Base-by-base conservation (phyloP, 305 asterid species). In the Fraxinus sp. region DNA sequence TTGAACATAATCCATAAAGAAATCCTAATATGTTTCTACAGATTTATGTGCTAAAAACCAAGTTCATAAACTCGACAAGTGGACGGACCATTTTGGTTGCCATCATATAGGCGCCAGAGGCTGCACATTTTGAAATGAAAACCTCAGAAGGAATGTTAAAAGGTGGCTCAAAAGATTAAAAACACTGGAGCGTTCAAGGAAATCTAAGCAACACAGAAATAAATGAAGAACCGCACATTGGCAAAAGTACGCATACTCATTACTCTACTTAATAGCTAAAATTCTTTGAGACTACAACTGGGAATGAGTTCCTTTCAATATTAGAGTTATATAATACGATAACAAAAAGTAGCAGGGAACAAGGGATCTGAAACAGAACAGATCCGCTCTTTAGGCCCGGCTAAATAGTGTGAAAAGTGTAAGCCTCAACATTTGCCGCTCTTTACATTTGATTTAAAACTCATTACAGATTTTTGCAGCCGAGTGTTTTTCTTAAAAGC, bases 391-490 rank as follows among this genome's bases (percentile, higher is more conserved):
- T 77, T 78, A 64, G 64, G 77, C 84, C 80, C 86, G 72, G 84
- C 88, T 75, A 73, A 33, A 49, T 41, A 77, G 43, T 78, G 41
- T 86, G 41, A 13, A 72, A 55, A 30, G 81, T 83, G 82, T 80
- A 73, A 79, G 75, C 81, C 82, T 64, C 75, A 66, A 62, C 72
- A 43, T 87, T 84, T 13, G 85, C 93, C 90, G 92, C 88, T 88
- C 91, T 92, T 93, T 91, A 92, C 96, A 93, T 91, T 87, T 90
- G 75, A 89, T 78, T 85, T 86, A 8, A 86, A 86, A 1, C 92
- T 90, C 92, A 79, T 84, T 83, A 80, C 86, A 84, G 79, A 80
- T 86, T 24, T 24, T 49, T 79, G 86, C 90, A 84, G 83, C 82
- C 89, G 77, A 74, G 36, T 80, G 52, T 77, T 82, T 33, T 77